Base-by-base conservation (phyloP, 331 rosid genomes). In the Spiraea crenata region DNA sequence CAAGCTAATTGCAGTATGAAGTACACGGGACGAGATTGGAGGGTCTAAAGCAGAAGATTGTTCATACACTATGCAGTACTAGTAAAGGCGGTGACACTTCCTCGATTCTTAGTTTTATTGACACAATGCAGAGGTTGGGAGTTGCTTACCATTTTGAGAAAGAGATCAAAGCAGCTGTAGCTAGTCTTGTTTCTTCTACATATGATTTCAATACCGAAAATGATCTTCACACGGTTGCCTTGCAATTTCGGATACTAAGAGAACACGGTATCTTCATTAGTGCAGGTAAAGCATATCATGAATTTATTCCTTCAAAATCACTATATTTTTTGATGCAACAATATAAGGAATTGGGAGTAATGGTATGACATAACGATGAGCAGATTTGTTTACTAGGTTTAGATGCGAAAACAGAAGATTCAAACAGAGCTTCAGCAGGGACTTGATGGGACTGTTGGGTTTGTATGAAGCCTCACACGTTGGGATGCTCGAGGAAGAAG, bases 381-480 rank as follows among this genome's bases (percentile, higher is more conserved):
- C 51, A 82, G 82, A 77, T 5, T 50, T 77, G 40, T 82, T 65
- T 20, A 59, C 58, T 71, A 38, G 37, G 63, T 82, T 74, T 40
- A 54, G 48, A 54, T 46, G 64, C n/a, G 6, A 45, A 15, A 54
- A 74, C 3, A 80, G 75, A 20, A 25, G 58, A 44, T 77, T 77
- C 59, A 49, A 45, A 57, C 47, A 70, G 10, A 47, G 64, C 71
- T 60, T 82, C 19, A 82, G 72, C 73, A 45, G 20, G 48, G 80
- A 74, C 37, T 14, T 48, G n/a, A 63, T 65, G 37, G 82, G 74
- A 42, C 57, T 82, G 25, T 7, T 74, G 80, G 70, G 77, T 61
- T 74, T 82, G 80, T 82, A 69, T 40, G 80, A 82, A 57, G 82
- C 82, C 38, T 69, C 85, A 1, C 64, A 74, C 48, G 77, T 70